Conservation (phyloP, 768 basidiomycete genomes). For the Mycena leptocephala region DNA sequence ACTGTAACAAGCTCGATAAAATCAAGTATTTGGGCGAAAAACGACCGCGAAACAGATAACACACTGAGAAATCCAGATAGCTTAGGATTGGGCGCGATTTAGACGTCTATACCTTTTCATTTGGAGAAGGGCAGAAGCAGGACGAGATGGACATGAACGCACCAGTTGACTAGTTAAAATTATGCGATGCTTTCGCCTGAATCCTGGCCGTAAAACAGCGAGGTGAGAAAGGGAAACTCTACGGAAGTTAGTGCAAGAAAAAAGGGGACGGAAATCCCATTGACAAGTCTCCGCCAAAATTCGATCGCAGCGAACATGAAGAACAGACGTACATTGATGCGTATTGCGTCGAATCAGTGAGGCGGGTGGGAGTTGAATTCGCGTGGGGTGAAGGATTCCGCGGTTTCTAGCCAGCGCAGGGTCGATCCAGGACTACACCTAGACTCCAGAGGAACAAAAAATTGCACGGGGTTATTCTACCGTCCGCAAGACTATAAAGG, state of each 20-base stretch:
- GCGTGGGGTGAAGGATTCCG: not conserved
- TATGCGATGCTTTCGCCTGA: not conserved
- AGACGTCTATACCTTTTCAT: not conserved
- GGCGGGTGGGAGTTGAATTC: not conserved
- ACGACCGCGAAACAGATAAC: not conserved
- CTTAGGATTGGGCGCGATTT: not conserved
- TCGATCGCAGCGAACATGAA: slow-evolving; percentile 1
- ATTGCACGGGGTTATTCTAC: not conserved
- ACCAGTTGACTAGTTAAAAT: slow-evolving; percentile 4
- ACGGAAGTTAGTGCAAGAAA: not conserved
- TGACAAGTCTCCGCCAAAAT: slow-evolving; percentile 10
- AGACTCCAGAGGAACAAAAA: not conserved
- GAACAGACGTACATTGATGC: slow-evolving; percentile 7
- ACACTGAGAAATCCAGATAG: not conserved
- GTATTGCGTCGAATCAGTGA: slow-evolving; percentile 4
- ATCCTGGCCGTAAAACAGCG: not conserved
- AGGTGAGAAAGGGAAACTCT: slow-evolving; percentile 1
- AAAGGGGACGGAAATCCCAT: not conserved
- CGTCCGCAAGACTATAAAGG: not conserved
- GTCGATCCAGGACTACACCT: not conserved
- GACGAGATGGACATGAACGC: not conserved
- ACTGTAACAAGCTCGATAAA: not conserved
- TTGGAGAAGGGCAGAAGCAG: not conserved
- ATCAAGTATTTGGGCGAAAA: not conserved
- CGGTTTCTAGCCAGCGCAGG: not conserved